These are phyloP conservation scores for Balakata baccata DNA, from an alignment of 345 rosid genomes.

Conservation along the genomic window DNA sequence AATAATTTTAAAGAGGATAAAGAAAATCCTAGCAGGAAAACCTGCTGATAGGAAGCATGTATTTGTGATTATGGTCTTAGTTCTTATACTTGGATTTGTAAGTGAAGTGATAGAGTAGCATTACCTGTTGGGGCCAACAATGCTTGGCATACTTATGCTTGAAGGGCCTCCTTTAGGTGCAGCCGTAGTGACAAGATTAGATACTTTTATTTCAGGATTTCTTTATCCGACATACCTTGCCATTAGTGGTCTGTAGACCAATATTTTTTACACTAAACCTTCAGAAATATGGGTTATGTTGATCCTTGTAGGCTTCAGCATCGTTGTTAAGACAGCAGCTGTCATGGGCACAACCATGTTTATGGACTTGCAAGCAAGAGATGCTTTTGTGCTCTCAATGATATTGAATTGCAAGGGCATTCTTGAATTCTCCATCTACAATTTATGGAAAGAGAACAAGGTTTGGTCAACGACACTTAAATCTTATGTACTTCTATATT, in stretches of 20 bases:
- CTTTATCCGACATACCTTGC: slow-evolving; percentile 14
- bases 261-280: neutral
- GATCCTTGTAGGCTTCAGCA: neutral
- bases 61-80: neutral
- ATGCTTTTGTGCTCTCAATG: slow-evolving; percentile 11
- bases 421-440: neutral
- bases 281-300: neutral
- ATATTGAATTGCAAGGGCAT: slow-evolving; percentile 14
- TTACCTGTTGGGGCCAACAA: slow-evolving; percentile 2
- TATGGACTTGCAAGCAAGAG: neutral
- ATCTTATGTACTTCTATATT: no score
- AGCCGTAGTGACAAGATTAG: slow-evolving; percentile 1
- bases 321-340: neutral
- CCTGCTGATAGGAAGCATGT: neutral
- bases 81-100: neutral
- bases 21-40: neutral
- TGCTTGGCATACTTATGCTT: slow-evolving; percentile 12
- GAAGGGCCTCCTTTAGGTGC: slow-evolving; percentile 20
- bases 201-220: slow-evolving; percentile 4
- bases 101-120: slow-evolving; percentile 17
- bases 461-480: neutral
- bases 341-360: neutral
- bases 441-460: slow-evolving; percentile 13
- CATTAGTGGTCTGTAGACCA: slow-evolving; percentile 9
- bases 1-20: neutral